These are phyloP conservation scores for Danielia oregonensis DNA, from an alignment of 805 yeast genomes.

Conservation along the genomic window DNA sequence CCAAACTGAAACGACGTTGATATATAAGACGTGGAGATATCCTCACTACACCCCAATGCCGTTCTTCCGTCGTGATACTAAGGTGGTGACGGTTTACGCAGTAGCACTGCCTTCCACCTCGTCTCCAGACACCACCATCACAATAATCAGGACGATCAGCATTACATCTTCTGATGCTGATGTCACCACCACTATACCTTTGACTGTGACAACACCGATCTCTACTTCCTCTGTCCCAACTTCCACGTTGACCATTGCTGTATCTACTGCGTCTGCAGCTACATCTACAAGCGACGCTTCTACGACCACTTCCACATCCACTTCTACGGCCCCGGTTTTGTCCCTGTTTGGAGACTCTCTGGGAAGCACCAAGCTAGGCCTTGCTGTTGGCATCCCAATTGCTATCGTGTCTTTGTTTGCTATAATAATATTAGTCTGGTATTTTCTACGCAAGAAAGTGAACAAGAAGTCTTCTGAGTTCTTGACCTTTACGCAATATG, in stretches of 20 bases:
- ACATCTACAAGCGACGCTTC: too few relatives aligned
- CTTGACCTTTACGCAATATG: constrained; percentile 4
- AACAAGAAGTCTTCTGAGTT: constrained; percentile 7
- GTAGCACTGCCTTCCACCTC: background rate
- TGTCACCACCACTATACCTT: background rate
- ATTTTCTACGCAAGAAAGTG: constrained; percentile 8
- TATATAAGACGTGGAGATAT: too few relatives aligned
- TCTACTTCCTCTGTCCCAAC: background rate
- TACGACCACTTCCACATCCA: too few relatives aligned
- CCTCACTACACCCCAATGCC: too few relatives aligned
- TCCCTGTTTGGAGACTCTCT: background rate
- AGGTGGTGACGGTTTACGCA: background rate
- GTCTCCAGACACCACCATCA: background rate
- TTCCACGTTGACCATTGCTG: background rate
- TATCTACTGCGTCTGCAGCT: background rate
- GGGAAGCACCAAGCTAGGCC: constrained; percentile 20
- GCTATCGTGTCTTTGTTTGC: constrained; percentile 24
- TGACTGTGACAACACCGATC: background rate
- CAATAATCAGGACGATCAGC: background rate
- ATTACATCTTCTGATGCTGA: background rate
- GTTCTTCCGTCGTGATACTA: background rate
- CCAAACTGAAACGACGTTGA: background rate
- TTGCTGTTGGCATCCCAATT: constrained; percentile 31
- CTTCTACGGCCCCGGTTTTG: background rate
- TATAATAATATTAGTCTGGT: constrained; percentile 11